Evolutionary conservation across 2,329 filamentous ascomycete species (phyloP).

Genomic region (Calonectria hawksworthii): DNA sequence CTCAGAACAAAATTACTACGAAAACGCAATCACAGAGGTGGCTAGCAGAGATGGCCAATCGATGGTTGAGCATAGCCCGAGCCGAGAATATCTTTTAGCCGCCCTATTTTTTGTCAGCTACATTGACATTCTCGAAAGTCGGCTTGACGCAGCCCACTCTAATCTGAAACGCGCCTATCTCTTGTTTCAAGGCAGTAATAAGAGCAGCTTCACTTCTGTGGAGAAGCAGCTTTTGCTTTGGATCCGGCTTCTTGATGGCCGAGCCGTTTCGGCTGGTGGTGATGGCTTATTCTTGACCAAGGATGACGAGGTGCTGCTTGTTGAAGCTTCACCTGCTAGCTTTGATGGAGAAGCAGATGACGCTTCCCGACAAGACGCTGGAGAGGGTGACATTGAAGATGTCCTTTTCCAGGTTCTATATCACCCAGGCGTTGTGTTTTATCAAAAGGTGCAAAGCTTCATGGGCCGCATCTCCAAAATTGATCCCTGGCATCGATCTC

Average conservation of each 20-base stretch:
- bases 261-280: conserved; percentile 68
- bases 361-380: conserved; percentile 35
- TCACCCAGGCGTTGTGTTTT: conserved; percentile 69
- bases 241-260: conserved; percentile 68
- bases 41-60: conserved; percentile 37
- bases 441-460: conserved; percentile 70
- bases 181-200: conserved; percentile 59
- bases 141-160: conserved; percentile 61
- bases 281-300: conserved; percentile 66
- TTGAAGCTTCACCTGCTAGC: conserved; percentile 58
- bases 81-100: conserved; percentile 61
- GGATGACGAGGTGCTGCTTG: conserved; percentile 61
- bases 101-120: conserved; percentile 68
- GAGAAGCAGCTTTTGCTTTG: conserved; percentile 67
- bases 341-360: conserved; percentile 50
- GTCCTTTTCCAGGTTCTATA: conserved; percentile 68
- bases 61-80: conserved; percentile 47
- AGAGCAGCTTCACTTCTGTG: conserved; percentile 51
- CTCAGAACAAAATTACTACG: conserved; percentile 55
- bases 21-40: conserved; percentile 53
- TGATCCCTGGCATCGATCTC: conserved; percentile 68
- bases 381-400: conserved; percentile 60
- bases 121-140: conserved; percentile 61
- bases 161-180: conserved; percentile 64
- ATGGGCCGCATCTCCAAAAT: conserved; percentile 70